phyloP scores from a whole-genome alignment of 2,329 filamentous ascomycete species.

The Fusarium continuum region DNA sequence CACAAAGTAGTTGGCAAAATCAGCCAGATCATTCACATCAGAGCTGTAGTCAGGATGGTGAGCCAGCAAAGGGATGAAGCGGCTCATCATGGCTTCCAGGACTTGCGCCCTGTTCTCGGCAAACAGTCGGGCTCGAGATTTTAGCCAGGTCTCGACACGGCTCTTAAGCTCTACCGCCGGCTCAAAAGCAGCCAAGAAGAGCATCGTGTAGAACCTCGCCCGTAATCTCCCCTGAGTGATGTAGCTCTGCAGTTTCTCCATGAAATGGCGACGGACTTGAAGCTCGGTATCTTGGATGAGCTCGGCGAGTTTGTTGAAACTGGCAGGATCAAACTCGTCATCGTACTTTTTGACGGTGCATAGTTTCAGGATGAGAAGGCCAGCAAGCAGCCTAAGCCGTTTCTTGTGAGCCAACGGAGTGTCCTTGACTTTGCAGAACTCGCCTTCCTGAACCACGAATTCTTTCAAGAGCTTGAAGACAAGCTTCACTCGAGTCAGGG shows the following conservation, averaged over 20 bases:
- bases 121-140: conserved; percentile 78
- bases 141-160: conserved; percentile 86
- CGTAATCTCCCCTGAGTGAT: conserved; percentile 76
- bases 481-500: conserved; percentile 68
- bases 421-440: conserved; percentile 77
- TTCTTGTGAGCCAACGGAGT: conserved; percentile 83
- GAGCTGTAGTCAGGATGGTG: conserved; percentile 90
- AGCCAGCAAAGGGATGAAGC: conserved; percentile 86
- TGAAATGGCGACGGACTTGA: conserved; percentile 80
- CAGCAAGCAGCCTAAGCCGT: conserved; percentile 82
- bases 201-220: conserved; percentile 84
- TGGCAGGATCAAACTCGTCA: conserved; percentile 72
- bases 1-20: conserved; percentile 88
- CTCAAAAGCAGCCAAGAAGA: conserved; percentile 93
- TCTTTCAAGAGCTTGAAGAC: conserved; percentile 83
- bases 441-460: conserved; percentile 78
- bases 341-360: conserved; percentile 82
- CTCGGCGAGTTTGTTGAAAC: conserved; percentile 84
- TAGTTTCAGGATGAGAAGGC: conserved; percentile 83
- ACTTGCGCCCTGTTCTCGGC: conserved; percentile 65
- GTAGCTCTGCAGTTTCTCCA: conserved; percentile 90
- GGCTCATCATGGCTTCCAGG: conserved; percentile 83
- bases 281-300: conserved; percentile 80
- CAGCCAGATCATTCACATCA: conserved; percentile 73
- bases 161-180: conserved; percentile 77